phyloP scores from a whole-genome alignment of 2,329 filamentous ascomycete genomes.

The Hypoxylon rubiginosum region DNA sequence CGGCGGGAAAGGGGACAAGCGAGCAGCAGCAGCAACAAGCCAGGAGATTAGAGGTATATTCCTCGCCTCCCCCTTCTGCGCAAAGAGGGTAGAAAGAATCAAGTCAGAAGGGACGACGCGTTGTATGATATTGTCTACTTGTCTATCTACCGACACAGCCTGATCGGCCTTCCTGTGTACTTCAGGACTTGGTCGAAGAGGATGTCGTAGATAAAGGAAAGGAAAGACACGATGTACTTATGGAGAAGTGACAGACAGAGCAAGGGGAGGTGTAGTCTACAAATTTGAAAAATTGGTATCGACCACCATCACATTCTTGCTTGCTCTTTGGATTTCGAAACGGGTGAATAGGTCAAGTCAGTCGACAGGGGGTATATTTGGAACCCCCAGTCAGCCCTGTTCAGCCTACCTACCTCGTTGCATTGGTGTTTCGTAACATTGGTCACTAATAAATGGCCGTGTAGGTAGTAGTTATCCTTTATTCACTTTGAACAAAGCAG shows the following conservation, averaged over 20 bases:
- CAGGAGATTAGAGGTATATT: neutral
- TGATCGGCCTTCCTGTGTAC: neutral
- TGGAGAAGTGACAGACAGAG: slow-evolving; percentile 5
- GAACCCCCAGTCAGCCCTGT: too few relatives aligned
- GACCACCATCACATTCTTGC: neutral
- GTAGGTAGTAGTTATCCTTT: too few relatives aligned
- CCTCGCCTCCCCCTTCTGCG: neutral
- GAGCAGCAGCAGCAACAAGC: neutral
- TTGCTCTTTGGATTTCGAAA: neutral
- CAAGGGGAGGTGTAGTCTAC: slow-evolving; percentile 17
- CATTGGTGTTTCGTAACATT: too few relatives aligned
- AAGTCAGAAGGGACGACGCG: too few relatives aligned
- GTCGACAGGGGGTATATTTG: too few relatives aligned
- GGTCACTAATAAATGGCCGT: too few relatives aligned
- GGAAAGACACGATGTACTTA: neutral
- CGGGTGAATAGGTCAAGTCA: neutral
- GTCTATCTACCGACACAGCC: slow-evolving; percentile 9
- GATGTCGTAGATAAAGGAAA: neutral
- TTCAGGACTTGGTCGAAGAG: neutral
- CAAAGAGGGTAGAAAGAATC: too few relatives aligned
- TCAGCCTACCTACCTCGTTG: too few relatives aligned
- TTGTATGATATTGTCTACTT: slow-evolving; percentile 31
- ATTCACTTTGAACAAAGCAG: too few relatives aligned
- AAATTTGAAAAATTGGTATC: slow-evolving; percentile 32
- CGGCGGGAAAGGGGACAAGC: neutral